A percentile compares a stretch with the other conserved stretches of the same genome.
These are phyloP conservation scores for Dactylellina drechsleri DNA, from an alignment of 2,329 filamentous ascomycete species.

Conservation along the genomic window DNA sequence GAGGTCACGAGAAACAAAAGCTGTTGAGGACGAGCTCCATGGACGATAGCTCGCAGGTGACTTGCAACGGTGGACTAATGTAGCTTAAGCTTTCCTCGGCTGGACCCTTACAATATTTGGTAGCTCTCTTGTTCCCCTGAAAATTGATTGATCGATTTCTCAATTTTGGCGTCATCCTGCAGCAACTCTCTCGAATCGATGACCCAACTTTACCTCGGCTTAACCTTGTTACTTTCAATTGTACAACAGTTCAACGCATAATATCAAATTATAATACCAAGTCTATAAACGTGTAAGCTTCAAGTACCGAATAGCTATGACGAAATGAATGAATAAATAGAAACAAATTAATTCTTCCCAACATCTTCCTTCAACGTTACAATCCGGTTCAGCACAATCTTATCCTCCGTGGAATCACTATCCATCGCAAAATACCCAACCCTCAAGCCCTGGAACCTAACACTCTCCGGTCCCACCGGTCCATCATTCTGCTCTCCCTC, in stretches of 20 bases:
- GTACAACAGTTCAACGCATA: slow-evolving; percentile 11
- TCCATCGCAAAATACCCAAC: slow-evolving; percentile 88
- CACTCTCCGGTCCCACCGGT: slow-evolving; percentile 74
- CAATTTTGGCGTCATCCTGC: slow-evolving; percentile 35
- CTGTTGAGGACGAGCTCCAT: slow-evolving; percentile 24
- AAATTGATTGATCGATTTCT: no score
- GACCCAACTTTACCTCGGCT: slow-evolving; percentile 12
- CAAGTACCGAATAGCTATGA: neutral
- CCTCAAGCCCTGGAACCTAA: slow-evolving; percentile 90
- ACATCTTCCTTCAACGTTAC: slow-evolving; percentile 89
- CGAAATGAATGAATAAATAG: neutral
- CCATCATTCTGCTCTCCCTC: slow-evolving; percentile 74
- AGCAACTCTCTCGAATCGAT: neutral
- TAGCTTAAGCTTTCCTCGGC: neutral
- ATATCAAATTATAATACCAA: slow-evolving; percentile 1
- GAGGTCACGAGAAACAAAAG: slow-evolving; percentile 30
- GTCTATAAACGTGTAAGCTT: slow-evolving; percentile 20
- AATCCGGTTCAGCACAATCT: slow-evolving; percentile 87
- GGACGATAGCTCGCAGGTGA: slow-evolving; percentile 3
- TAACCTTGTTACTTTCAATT: neutral
- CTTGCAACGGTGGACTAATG: neutral
- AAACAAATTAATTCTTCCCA: slow-evolving; percentile 67
- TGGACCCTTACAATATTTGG: slow-evolving; percentile 1
- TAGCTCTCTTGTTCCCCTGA: no score
- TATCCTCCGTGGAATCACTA: slow-evolving; percentile 79